phyloP scores from a whole-genome alignment of 2,329 filamentous ascomycete genomes.

The Clarireedia monteithiana region DNA sequence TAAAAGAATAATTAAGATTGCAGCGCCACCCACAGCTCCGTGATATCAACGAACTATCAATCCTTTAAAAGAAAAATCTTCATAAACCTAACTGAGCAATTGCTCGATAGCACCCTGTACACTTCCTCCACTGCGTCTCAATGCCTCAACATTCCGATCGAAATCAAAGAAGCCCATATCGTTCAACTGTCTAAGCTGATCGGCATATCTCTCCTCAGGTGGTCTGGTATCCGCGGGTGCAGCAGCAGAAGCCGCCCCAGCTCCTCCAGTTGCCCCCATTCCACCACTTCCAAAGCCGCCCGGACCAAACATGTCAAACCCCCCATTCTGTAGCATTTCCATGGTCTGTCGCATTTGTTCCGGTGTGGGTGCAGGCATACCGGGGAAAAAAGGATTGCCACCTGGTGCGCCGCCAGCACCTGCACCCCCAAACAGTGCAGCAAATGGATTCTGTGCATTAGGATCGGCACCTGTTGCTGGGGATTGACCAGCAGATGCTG shows the following conservation, averaged over 20 bases:
- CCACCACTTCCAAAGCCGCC: constrained; percentile 7
- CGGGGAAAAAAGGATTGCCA: constrained; percentile 35
- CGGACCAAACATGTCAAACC: constrained; percentile 16
- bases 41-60: too few species aligned
- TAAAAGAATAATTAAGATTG: too few species aligned
- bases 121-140: constrained; percentile 83
- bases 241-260: constrained; percentile 36
- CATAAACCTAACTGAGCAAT: constrained; percentile 37
- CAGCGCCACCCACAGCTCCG: too few species aligned
- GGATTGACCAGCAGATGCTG: constrained; percentile 21
- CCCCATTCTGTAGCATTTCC: constrained; percentile 31
- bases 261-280: constrained; percentile 33
- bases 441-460: constrained; percentile 57
- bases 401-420: constrained; percentile 26
- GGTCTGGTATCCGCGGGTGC: constrained; percentile 73
- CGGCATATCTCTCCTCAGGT: constrained; percentile 87
- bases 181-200: constrained; percentile 86
- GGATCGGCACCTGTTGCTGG: constrained; percentile 20
- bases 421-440: constrained; percentile 48
- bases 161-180: constrained; percentile 99
- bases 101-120: constrained; percentile 88
- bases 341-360: constrained; percentile 49
- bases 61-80: not conserved
- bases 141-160: constrained; percentile 80
- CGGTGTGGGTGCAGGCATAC: constrained; percentile 43